Evolutionary conservation across 805 yeast genomes (phyloP), one percentile per base, ranked within the genome.

Genomic region (Naumovozyma dairenensis): DNA sequence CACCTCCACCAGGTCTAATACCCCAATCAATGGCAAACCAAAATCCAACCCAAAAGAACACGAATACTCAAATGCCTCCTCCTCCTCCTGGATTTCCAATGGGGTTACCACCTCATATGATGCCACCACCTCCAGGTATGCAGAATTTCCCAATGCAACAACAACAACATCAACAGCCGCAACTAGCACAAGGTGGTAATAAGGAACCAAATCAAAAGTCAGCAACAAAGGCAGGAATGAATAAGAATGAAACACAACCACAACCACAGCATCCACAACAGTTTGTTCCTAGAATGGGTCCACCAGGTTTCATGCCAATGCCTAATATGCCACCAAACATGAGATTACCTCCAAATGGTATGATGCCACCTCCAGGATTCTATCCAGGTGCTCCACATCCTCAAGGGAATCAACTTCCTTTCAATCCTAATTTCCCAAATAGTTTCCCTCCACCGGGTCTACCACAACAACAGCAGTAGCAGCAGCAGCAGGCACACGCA

Each of bases 241-340:
- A 28, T 18, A 24, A 16, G 4, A 28, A 10, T 3, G 16, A 21
- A 2, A 28, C 32, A 2, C 25, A 21, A 17, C 35, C 13, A 16
- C 33, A 25, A 25, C 32, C 33, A 17, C 39, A 31, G 34, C n/a
- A n/a, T n/a, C 51, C 39, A 27, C 51, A 38, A 18, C 50, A 36
- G 16, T 46, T 45, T 30, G 44, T 46, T 28, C 53, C 52, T n/a
- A 49, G 49, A 28, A 47, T 46, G 45, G 49, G 51, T 16, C 40
- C 40, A 15, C 57, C 60, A 17, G 56, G 55, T 7, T 45, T 52
- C 18, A 44, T 49, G 18, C 54, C 53, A 28, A 44, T 49, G 48
- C 51, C 43, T 32, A 39, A 37, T 9, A 36, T 46, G 37, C 56
- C 53, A 19, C 52, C 52, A 14, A 46, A 48, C 25, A 41, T 44